Evolutionary conservation across 345 rosid species (phyloP), one percentile per base, ranked within the genome.

Genomic region (Eucalyptus shirleyi): DNA sequence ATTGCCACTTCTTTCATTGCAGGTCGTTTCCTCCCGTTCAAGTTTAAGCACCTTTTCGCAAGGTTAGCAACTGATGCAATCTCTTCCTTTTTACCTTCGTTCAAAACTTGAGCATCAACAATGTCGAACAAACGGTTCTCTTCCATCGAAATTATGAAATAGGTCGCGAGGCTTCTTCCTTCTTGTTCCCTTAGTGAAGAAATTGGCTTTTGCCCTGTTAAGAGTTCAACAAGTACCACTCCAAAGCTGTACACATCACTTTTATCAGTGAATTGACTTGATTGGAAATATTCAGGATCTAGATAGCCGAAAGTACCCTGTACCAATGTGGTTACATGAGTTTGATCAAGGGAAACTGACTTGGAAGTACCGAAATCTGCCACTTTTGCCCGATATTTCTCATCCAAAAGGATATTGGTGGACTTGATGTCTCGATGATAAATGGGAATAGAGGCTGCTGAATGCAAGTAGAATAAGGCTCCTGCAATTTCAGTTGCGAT

Each of bases 301-400:
- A 88, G 53, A 26, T 88, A 88, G 28, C 85, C 85, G 4, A 67
- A 67, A 3, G 91, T 87, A 1, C 89, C 89, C 5, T 50, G 83
- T 34, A 90, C 91, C 49, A 82, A 40, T 26, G 89, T 87, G 51
- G 91, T 90, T 85, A 90, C 56, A 4, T 90, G 91, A 6, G 91
- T 87, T 67, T 90, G 89, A 47, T 88, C 85, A 1, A 88, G 82
- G 12, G 89, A 72, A n/a, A 88, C 85, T 0, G 56, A 88, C 28
- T 40, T 88, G 4, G 83, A 65, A 18, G 89, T 88, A 45, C 85
- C 89, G 1, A 88, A 88, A 45, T 88, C 86, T 1, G 87, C 89
- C n/a, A 88, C 65, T 86, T 81, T 90, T 17, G 88, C 86, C 17
- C 30, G 65, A 51, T 86, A 50, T 55, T 86, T 86, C 23, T 50